Evolutionary conservation across 305 asterid species (phyloP).

Genomic region (Euphrasia arctica): DNA sequence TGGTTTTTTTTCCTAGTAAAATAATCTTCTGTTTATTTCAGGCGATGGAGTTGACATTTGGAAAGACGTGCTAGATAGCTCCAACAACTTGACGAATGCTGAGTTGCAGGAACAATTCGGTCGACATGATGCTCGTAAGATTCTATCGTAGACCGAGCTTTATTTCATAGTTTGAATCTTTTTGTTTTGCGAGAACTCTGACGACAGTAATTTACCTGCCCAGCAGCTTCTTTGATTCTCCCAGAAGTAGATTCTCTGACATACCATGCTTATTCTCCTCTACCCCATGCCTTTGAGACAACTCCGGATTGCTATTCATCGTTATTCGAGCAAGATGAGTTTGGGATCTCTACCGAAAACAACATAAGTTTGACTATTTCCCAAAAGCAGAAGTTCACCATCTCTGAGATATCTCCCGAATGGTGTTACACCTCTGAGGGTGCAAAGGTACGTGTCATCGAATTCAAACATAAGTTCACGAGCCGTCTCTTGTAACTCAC

Average conservation of each 20-base stretch:
- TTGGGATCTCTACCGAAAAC: constrained; percentile 49
- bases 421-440: constrained; percentile 90
- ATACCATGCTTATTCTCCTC: constrained; percentile 39
- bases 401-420: constrained; percentile 83
- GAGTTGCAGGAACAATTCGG: constrained; percentile 40
- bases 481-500: background rate
- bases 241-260: constrained; percentile 42
- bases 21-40: constrained; percentile 35
- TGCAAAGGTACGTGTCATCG: constrained; percentile 58
- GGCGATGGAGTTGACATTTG: constrained; percentile 38
- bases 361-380: constrained; percentile 51
- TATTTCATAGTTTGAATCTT: constrained; percentile 21
- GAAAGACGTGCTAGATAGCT: constrained; percentile 54
- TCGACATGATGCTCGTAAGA: constrained; percentile 51
- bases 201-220: constrained; percentile 31
- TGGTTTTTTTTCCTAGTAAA: too few species aligned
- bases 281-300: constrained; percentile 34
- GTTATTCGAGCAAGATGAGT: constrained; percentile 52
- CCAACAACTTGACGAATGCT: constrained; percentile 34
- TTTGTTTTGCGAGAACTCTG: constrained; percentile 25
- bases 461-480: background rate
- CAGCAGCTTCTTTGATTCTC: constrained; percentile 37
- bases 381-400: constrained; percentile 75
- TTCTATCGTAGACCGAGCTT: constrained; percentile 16
- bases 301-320: constrained; percentile 39